Conservation (phyloP, 306 rosid species). For the Oemleria cerasiformis region DNA sequence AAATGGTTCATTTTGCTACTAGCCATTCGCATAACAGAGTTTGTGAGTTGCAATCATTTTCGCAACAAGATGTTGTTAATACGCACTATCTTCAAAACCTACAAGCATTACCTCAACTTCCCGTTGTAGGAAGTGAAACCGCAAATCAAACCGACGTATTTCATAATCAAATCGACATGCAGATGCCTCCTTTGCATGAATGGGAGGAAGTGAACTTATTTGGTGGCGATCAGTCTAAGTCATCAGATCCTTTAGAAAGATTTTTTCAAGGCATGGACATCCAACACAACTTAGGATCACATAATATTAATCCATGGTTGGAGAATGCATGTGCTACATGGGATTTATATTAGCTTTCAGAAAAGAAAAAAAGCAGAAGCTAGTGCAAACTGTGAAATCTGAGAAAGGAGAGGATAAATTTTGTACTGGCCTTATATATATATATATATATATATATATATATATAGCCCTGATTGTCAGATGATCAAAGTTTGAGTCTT, state of each 20-base stretch:
- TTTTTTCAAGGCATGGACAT: constrained; percentile 49
- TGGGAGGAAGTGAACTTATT: constrained; percentile 38
- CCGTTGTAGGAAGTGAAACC: constrained; percentile 26
- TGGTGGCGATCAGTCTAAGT: constrained; percentile 30
- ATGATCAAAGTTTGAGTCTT: constrained; percentile 5
- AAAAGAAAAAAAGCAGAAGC: constrained; percentile 1
- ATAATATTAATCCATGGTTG: constrained; percentile 43
- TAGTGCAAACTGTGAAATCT: neutral
- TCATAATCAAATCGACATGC: constrained; percentile 34
- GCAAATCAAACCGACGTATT: constrained; percentile 23
- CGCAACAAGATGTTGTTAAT: constrained; percentile 38
- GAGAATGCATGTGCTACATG: constrained; percentile 27
- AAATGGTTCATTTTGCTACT: constrained; percentile 37
- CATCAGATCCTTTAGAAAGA: constrained; percentile 39
- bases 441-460: too few species aligned
- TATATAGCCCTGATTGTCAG: neutral
- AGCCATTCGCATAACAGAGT: constrained; percentile 27
- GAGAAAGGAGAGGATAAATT: neutral
- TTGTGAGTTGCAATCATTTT: constrained; percentile 29
- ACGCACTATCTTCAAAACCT: constrained; percentile 41
- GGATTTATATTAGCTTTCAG: neutral
- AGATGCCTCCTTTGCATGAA: constrained; percentile 40
- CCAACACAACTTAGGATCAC: constrained; percentile 38
- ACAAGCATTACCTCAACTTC: constrained; percentile 30
- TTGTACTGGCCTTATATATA: neutral